Conservation (phyloP, 129 eudicot species). For the Tagetes patula region DNA sequence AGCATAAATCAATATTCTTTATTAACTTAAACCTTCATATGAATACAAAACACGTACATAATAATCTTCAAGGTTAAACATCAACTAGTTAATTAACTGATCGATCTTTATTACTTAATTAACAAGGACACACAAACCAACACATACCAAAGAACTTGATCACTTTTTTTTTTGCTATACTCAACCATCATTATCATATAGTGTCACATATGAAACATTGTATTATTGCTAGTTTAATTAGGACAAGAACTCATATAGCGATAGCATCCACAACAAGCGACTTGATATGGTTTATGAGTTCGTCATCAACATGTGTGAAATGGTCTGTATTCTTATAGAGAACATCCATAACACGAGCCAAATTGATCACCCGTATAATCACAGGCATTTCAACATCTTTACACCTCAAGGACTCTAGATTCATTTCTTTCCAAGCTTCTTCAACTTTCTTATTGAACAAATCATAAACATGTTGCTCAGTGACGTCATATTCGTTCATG, state of each 20-base stretch:
- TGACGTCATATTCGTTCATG: background rate
- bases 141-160: background rate
- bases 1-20: too few relatives aligned
- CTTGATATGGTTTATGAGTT: background rate
- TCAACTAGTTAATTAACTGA: too few relatives aligned
- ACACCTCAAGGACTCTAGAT: background rate
- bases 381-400: background rate
- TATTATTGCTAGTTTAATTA: background rate
- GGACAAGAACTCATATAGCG: background rate
- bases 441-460: background rate
- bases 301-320: constrained; percentile 5
- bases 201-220: background rate
- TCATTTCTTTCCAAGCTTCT: background rate
- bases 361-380: background rate
- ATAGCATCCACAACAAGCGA: background rate
- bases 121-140: background rate
- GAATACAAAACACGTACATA: too few relatives aligned
- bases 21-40: too few relatives aligned
- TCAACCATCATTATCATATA: background rate
- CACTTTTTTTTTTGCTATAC: background rate
- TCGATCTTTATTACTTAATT: background rate
- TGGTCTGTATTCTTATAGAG: background rate
- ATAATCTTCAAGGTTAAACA: too few relatives aligned
- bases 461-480: background rate
- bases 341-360: background rate